These are phyloP conservation scores for Cystofilobasidium capitatum DNA, from an alignment of 768 basidiomycete species.

Conservation along the genomic window DNA sequence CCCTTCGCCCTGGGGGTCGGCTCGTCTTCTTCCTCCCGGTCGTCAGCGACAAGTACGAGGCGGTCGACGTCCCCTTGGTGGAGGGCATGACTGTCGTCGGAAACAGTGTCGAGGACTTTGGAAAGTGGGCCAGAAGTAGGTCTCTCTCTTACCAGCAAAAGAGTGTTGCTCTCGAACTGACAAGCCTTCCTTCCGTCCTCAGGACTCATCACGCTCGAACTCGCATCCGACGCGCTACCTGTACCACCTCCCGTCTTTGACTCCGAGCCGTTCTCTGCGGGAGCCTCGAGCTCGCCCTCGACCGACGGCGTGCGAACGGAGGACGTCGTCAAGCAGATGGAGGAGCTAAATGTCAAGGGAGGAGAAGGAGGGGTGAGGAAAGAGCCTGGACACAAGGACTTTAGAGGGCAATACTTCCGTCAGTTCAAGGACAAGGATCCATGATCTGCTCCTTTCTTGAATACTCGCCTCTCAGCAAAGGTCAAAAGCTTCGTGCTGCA, in stretches of 20 bases:
- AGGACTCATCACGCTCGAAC: slow-evolving; percentile 26
- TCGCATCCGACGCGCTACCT: slow-evolving; percentile 39
- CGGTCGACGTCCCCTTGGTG: slow-evolving; percentile 68
- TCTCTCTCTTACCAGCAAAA: slow-evolving; percentile 47
- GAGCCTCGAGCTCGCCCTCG: not conserved
- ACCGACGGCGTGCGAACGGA: not conserved
- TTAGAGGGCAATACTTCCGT: not conserved
- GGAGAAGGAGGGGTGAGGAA: not conserved
- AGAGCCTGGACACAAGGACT: slow-evolving; percentile 1
- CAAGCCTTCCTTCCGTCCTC: not conserved
- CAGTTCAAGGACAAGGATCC: not conserved
- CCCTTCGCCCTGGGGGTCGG: slow-evolving; percentile 74
- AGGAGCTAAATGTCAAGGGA: not conserved
- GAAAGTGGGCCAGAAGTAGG: slow-evolving; percentile 19
- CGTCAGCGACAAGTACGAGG: slow-evolving; percentile 79
- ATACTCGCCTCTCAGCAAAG: too few species aligned
- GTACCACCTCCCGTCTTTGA: slow-evolving; percentile 51
- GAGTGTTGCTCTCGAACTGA: not conserved
- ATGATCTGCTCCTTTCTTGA: not conserved
- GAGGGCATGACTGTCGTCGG: slow-evolving; percentile 80
- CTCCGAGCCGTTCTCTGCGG: slow-evolving; percentile 13
- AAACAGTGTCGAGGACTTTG: slow-evolving; percentile 61
- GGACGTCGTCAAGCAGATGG: not conserved
- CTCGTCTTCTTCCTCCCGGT: slow-evolving; percentile 80
- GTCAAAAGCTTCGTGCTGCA: too few species aligned